A percentile compares a stretch with the other conserved stretches of the same genome.
Conservation (phyloP, 306 rosid species). For the Quillaja saponaria region DNA sequence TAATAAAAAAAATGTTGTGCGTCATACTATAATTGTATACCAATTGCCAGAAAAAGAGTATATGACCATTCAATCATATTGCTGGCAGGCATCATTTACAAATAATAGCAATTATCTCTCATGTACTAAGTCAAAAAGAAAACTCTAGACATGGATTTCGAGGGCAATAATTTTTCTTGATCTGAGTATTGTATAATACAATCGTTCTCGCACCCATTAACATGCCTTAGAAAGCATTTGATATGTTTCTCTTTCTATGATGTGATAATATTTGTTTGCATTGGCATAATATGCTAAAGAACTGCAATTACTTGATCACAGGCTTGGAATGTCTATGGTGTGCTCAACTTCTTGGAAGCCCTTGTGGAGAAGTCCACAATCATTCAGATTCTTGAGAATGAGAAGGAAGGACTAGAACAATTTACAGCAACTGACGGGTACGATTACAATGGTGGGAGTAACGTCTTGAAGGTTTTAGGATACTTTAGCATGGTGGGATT, state of each 20-base stretch:
- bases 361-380: slow-evolving; percentile 86
- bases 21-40: too few relatives aligned
- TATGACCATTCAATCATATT: too few relatives aligned
- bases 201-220: too few relatives aligned
- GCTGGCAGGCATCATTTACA: too few relatives aligned
- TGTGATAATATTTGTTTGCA: background rate
- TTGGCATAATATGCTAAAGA: background rate
- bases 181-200: too few relatives aligned
- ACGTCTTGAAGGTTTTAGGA: slow-evolving; percentile 96
- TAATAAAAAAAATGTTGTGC: too few relatives aligned
- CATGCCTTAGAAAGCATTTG: too few relatives aligned
- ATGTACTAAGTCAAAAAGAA: too few relatives aligned
- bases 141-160: too few relatives aligned
- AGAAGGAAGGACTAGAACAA: slow-evolving; percentile 87
- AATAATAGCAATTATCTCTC: too few relatives aligned
- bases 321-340: slow-evolving; percentile 99
- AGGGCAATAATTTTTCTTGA: background rate
- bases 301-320: slow-evolving; percentile 14
- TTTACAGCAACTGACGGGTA: slow-evolving; percentile 91
- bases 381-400: slow-evolving; percentile 82
- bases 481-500: slow-evolving; percentile 97
- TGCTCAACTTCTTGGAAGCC: slow-evolving; percentile 88
- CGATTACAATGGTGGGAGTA: slow-evolving; percentile 87
- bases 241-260: background rate
- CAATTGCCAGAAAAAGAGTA: too few relatives aligned